Base-by-base conservation (phyloP, 352 stramenopile species). In the Globisporangium cystogenes region DNA sequence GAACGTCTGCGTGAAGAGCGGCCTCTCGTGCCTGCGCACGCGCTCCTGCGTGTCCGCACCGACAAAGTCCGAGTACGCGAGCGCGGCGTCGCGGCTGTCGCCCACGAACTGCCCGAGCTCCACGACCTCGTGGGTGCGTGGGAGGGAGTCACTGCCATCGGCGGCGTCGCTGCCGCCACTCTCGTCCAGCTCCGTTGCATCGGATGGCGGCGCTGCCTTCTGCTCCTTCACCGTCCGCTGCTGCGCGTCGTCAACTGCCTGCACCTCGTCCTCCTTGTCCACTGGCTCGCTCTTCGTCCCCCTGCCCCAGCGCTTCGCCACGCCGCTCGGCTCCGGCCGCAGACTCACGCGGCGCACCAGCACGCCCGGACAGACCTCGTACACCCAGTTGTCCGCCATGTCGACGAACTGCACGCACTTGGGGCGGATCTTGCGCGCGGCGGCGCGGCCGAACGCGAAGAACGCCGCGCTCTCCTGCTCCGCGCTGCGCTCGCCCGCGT, bases 1-100 rank as follows among this genome's bases (percentile, higher is more conserved):
- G 39, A 81, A 90, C 1, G 58, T 56, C 48, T 93, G 82, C 27
- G 82, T 93, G 65, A 84, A 90, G 48, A 93, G 49, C 24, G 65
- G 59, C 41, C 77, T 82, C 20, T 56, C 53, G 41, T 70, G 58
- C 21, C 61, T 58, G 11, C 57, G 60, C 7, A 93, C 59, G 27
- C 67, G 68, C 14, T 68, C 63, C 37, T 83, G 63, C 10, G 71
- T 72, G 42, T 85, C 67, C 0, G 67, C 65, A 14, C 71, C 51
- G 6, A 62, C 55, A 51, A 88, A 87, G 33, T 82, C 60, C 36
- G 75, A 61, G 51, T 74, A 92, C 6, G 29, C 44, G 8, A 80
- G 45, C 4, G 64, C 57, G 5, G 45, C 15, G 3, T 58, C 58
- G 51, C 66, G 71, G 0, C 24, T 35, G 29, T 92, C 81, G 21